These are phyloP conservation scores for Blastocystis sp. DNA, from an alignment of 352 stramenopile species.

Conservation along the genomic window DNA sequence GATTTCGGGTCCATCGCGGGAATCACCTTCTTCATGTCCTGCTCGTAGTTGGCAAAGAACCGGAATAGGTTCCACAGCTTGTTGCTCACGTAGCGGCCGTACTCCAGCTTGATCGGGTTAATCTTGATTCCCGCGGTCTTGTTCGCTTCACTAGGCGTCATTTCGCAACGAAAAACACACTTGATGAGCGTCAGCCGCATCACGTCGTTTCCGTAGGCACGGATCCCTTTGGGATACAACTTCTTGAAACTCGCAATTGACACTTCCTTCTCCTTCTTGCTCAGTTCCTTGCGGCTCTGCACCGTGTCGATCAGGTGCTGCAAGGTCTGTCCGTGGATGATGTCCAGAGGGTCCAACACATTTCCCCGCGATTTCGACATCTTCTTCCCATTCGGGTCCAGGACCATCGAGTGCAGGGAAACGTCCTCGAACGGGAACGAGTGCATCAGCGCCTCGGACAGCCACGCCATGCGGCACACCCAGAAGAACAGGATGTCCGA, in stretches of 20 bases:
- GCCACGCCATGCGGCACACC: conserved; percentile 94
- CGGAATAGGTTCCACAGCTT: conserved; percentile 99
- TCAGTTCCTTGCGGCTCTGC: conserved; percentile 41
- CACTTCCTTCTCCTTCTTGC: conserved; percentile 47
- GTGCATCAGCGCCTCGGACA: conserved; percentile 91
- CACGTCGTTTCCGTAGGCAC: conserved; percentile 80
- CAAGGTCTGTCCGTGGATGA: conserved; percentile 74
- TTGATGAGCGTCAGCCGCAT: conserved; percentile 81
- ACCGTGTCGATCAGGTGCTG: conserved; percentile 28
- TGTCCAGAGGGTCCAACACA: conserved; percentile 92
- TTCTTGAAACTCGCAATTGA: conserved; percentile 60
- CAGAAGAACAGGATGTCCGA: conserved; percentile 99
- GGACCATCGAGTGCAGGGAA: conserved; percentile 94
- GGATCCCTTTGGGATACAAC: conserved; percentile 66
- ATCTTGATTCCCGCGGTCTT: conserved; percentile 80
- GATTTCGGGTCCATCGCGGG: conserved; percentile 73
- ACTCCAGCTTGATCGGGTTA: conserved; percentile 87
- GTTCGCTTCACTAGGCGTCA: conserved; percentile 71
- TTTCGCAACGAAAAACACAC: conserved; percentile 78
- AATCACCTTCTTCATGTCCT: conserved; percentile 78
- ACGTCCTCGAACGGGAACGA: conserved; percentile 93
- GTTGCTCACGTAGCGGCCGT: conserved; percentile 96
- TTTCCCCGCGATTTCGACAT: conserved; percentile 99
- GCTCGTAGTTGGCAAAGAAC: conserved; percentile 75
- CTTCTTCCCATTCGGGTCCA: conserved; percentile 95